phyloP scores from a whole-genome alignment of 352 stramenopile species.

The Phytopythium sindhum region DNA sequence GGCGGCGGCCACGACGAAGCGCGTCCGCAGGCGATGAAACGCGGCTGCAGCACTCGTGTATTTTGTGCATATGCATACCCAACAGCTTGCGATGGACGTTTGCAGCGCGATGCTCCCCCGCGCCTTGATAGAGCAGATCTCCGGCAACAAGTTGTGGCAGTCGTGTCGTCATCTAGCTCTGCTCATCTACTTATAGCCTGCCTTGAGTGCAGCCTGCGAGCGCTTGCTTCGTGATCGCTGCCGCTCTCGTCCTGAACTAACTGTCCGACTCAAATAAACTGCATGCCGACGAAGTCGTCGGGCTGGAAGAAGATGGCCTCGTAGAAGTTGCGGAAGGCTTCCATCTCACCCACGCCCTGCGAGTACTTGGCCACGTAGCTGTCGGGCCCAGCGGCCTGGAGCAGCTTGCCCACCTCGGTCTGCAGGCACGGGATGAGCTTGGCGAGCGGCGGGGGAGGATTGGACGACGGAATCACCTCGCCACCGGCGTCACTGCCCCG shows the following conservation, averaged over 20 bases:
- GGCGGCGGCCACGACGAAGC: background rate
- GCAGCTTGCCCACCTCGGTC: conserved; percentile 65
- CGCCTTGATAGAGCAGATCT: background rate
- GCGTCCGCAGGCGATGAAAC: background rate
- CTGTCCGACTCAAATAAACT: conserved; percentile 6
- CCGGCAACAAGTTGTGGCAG: background rate
- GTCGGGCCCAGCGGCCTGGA: conserved; percentile 42
- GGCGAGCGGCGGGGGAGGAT: conserved; percentile 58
- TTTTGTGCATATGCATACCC: background rate
- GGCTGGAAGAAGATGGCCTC: conserved; percentile 78
- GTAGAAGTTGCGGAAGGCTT: conserved; percentile 83
- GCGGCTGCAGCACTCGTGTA: background rate
- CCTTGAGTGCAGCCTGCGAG: background rate
- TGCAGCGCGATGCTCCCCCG: background rate
- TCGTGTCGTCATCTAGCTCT: background rate
- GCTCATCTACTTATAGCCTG: background rate
- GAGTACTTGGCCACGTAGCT: conserved; percentile 76
- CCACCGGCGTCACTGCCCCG: conserved; percentile 9
- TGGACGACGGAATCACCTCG: background rate
- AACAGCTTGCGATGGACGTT: background rate
- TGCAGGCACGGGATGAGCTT: conserved; percentile 81
- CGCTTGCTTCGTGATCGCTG: background rate
- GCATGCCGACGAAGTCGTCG: conserved; percentile 5
- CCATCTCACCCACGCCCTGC: conserved; percentile 69
- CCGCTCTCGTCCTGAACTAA: background rate